Evolutionary conservation across 345 rosid genomes (phyloP), one percentile per base, ranked within the genome.

Genomic region (Litchi chinensis): DNA sequence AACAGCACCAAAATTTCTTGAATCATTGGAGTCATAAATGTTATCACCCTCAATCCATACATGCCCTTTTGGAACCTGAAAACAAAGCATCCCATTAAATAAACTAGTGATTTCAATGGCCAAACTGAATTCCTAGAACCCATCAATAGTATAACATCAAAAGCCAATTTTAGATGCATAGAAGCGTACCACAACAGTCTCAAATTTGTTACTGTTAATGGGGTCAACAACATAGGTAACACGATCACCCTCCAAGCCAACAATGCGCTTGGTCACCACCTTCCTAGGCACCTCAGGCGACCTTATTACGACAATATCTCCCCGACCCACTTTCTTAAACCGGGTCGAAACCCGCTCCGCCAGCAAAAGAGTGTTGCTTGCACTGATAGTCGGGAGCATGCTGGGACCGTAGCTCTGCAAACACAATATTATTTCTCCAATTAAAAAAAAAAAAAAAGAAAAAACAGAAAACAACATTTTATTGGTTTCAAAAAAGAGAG

Each of bases 41-140:
- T 90, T 81, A 84, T 93, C 98, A 65, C 98, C 98, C 77, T 89
- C 86, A 7, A 91, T 79, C 89, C 95, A 92, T 44, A 93, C 76
- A 79, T 89, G 93, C 67, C 97, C 97, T 83, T 75, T 80, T 3
- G 97, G 97, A 77, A 93, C 93, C 98, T 93, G 67, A 73, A 82
- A 52, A 73, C 37, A 32, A 32, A 32, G 37, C 37, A 32, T 32
- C 37, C 37, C 37, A 32, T 32, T 32, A 54, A 16, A 54, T n/a
- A 54, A 54, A 50, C 16, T 54, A 16, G 6, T 54, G n/a, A 54
- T 2, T 5, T 54, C 59, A 54, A 54, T 54, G 11, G 59, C 59
- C 37, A 32, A 32, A 32, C 3, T 32, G 37, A 15, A 40, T 60
- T 28, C 65, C 18, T 16, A 67, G 26, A 64, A 56, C 22, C 64